Evolutionary conservation across 1,139 yeast species (phyloP), one percentile per base, ranked within the genome.

Genomic region (Yamadazyma atlantica): DNA sequence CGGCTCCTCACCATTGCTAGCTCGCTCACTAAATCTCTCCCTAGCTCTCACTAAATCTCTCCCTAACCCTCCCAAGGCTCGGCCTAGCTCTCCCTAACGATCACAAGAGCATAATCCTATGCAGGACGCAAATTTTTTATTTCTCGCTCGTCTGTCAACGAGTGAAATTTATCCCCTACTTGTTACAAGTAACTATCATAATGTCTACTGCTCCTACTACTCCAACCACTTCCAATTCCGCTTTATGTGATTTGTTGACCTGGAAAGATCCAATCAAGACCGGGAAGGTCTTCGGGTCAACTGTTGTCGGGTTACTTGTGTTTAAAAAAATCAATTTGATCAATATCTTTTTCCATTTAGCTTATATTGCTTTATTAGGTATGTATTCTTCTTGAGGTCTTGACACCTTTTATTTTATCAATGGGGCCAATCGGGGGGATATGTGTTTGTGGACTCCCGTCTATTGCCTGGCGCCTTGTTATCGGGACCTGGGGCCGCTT

Each of bases 221-320:
- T 47, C 17, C 35, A 48, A 29, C 9, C 16, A 15, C 49, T 13
- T 36, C 42, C 33, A 39, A 48, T 27, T 33, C 41, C 34, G 38
- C 48, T 23, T 43, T 49, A 23, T 44, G 53, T 40, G 53, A 49
- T 18, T 66, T 89, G 49, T 69, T 90, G 46, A 80, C 90, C 48
- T 90, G 97, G 97, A 74, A 78, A 52, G 77, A 87, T 57, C 96
- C 97, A 29, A 66, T 75, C 47, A 73, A 75, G 54, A 82, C 96
- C 40, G 97, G 85, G 44, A 81, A 82, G 54, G 79, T 84, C 30
- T 79, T 89, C 50, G 95, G 85, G 36, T 74, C 81, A 35, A 64
- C 82, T 38, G 56, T 90, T 33, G 66, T 73, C 26, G 68, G 75
- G 17, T 70, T 90, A 56, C 54, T 85, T 43, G 66, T 85, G 27